phyloP scores from a whole-genome alignment of 306 rosid genomes.

The Medicago truncatula region MtrunA17r5.0-ANR NC_053046.1:12215501-12216000 shows the following conservation, averaged over 20 bases:
- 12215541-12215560: no score
- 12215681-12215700: neutral
- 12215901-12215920: constrained; percentile 28
- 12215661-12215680: no score
- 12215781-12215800: constrained; percentile 18
- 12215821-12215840: neutral
- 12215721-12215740: neutral
- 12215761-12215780: neutral
- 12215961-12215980: no score
- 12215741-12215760: neutral
- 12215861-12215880: constrained; percentile 15
- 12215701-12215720: neutral
- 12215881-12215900: constrained; percentile 27
- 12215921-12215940: neutral
- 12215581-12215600: no score
- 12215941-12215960: no score
- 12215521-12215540: no score
- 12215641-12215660: no score
- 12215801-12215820: constrained; percentile 9
- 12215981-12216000: no score
- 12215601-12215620: no score
- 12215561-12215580: no score
- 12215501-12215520: no score
- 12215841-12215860: neutral
- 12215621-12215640: no score